Evolutionary conservation across 1,139 yeast genomes (phyloP), one percentile per base, ranked within the genome.

Genomic region (Nakaseomyces nivariensis): DNA sequence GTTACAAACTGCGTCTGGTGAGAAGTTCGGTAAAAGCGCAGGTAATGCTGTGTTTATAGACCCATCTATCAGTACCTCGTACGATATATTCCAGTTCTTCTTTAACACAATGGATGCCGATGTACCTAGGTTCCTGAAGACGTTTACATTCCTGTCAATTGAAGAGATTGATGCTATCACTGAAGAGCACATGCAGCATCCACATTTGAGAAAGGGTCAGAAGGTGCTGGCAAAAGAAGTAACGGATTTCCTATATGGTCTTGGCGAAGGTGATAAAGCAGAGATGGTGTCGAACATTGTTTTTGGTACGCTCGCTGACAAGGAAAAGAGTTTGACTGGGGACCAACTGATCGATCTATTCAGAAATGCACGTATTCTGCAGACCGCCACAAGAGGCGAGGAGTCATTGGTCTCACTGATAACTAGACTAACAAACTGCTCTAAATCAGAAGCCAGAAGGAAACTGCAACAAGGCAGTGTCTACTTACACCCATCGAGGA

Each of bases 31-130:
- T 31, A 92, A 92, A 61, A 85, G 96, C 48, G 97, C 97, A 1
- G 98, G 98, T 0, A 92, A 92, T 70, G 97, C 99, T 0, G 79
- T 94, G 2, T 92, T 94, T 71, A 82, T 92, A 50, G 92, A 85
- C 60, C 73, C 79, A 7, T 66, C 71, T 13, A 68, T 85, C 53
- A 92, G 96, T 1, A 76, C 85, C 11, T 84, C 96, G 0, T 92
- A 77, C 67, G 87, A 87, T 51, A 68, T 92, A 57, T 92, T 85
- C 66, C 98, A 92, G 63, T 87, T 82, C 64, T 86, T 92, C 66
- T 78, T 85, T 58, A 84, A 85, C 56, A 75, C 85, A 0, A 82
- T 88, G 0, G 98, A 92, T 67, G 82, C 78, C 17, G 89, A 85
- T 57, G 82, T 90, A 5, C 77, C 72, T 31, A 77, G 74, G 57